phyloP scores from a whole-genome alignment of 1,284 basidiomycete species.

The Ganoderma sinense region DNA sequence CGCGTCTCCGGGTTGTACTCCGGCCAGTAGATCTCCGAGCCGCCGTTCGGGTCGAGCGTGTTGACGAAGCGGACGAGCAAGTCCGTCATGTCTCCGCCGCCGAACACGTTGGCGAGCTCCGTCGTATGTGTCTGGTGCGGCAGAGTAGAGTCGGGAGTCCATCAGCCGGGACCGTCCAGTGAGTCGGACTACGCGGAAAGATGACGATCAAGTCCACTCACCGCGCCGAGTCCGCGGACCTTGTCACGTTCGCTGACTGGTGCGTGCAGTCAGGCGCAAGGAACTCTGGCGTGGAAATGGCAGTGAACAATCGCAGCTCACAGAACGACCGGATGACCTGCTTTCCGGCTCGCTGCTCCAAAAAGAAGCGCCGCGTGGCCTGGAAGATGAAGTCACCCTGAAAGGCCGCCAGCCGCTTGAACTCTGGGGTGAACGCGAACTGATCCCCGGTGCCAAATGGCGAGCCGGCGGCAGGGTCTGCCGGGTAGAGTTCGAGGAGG shows the following conservation, averaged over 20 bases:
- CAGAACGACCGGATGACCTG: conserved; percentile 57
- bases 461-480: conserved; percentile 52
- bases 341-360: conserved; percentile 26
- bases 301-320: conserved; percentile 33
- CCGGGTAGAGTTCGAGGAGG: conserved; percentile 43
- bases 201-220: not conserved
- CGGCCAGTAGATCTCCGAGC: conserved; percentile 52
- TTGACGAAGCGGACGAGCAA: conserved; percentile 31
- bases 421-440: conserved; percentile 55
- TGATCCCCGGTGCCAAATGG: conserved; percentile 55
- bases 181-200: too few species aligned
- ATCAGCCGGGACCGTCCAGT: too few species aligned
- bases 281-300: not conserved
- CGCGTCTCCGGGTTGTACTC: conserved; percentile 48
- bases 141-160: too few species aligned
- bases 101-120: conserved; percentile 30
- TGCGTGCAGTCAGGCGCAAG: not conserved
- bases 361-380: conserved; percentile 46
- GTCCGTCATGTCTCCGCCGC: conserved; percentile 31
- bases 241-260: conserved; percentile 55
- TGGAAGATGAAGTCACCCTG: conserved; percentile 59
- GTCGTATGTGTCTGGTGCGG: conserved; percentile 21
- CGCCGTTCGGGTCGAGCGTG: conserved; percentile 41
- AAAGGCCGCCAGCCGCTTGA: conserved; percentile 58
- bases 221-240: conserved; percentile 47